Evolutionary conservation across 768 basidiomycete genomes (phyloP), one percentile per base, ranked within the genome.

Genomic region (Ramaria sp.): DNA sequence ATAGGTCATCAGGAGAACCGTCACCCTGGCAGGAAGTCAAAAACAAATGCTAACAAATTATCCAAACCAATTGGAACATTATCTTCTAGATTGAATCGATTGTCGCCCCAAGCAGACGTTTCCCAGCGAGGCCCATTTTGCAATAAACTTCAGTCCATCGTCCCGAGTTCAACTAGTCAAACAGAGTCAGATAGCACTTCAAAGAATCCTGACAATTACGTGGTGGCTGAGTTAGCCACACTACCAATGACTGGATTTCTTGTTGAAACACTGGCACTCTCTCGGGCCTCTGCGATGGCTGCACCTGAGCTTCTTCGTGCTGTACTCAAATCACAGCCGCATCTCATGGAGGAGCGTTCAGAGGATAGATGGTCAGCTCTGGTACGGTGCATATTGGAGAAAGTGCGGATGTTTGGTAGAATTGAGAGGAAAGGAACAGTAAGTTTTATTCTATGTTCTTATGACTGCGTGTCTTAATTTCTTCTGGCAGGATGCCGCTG

Each of bases 321-420:
- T 44, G 69, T 84, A 24, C 73, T 77, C 64, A 71, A 73, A 58
- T 68, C 69, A 8, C 79, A 79, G 43, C 82, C 84, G 10, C 66
- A 73, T 32, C 68, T 85, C 48, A 71, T 68, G 52, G 63, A 10
- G 65, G 73, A 36, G 61, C 67, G 59, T 36, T 38, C 63, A 10
- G 68, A 63, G 62, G 60, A 57, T 22, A 76, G 75, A 57, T 82
- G 84, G 71, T 61, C 77, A 53, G 60, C 62, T 36, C 64, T 78
- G 25, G 74, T 88, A 50, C 69, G 71, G 42, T 61, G 66, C 0
- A 76, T 82, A 34, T 66, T 88, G 57, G 69, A 74, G 52, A 64
- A 73, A 42, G 74, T 71, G 56, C 83, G 82, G 3, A 77, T 88
- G 56, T 88, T 88, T 62, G 84, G 80, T 25, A 82, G 82, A 62